A percentile compares a stretch with the other conserved stretches of the same genome.
phyloP scores from a whole-genome alignment of 176 grass and related monocot genomes.

The Dactylis glomerata region DNA sequence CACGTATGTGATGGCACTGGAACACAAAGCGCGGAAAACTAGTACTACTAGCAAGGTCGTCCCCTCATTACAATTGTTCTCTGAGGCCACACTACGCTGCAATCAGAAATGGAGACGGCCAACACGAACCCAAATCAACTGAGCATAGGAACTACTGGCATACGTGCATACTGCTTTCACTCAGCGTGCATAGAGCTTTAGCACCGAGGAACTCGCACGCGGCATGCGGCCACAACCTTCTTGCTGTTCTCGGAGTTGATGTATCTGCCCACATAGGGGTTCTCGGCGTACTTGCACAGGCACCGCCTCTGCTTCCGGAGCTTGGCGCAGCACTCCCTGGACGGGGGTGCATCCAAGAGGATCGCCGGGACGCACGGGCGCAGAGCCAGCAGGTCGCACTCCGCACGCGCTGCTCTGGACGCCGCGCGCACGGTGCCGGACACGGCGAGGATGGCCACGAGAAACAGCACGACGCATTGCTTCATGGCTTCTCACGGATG shows the following conservation, averaged over 20 bases:
- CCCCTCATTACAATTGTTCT: not conserved
- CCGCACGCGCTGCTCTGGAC: not conserved
- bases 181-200: not conserved
- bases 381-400: slow-evolving; percentile 57
- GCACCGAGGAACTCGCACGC: slow-evolving; percentile 15
- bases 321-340: slow-evolving; percentile 47
- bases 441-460: not conserved
- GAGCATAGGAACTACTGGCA: not conserved
- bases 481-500: slow-evolving; percentile 34
- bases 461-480: not conserved
- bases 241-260: slow-evolving; percentile 56
- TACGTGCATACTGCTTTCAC: not conserved
- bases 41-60: not conserved
- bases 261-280: slow-evolving; percentile 44
- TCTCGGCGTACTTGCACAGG: slow-evolving; percentile 60
- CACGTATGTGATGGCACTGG: no score
- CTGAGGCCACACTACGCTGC: not conserved
- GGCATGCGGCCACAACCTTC: slow-evolving; percentile 52
- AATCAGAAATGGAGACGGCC: not conserved
- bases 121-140: not conserved
- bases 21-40: not conserved
- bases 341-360: slow-evolving; percentile 37
- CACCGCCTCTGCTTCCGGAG: slow-evolving; percentile 60
- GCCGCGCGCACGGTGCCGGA: slow-evolving; percentile 4
- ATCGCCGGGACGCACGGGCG: slow-evolving; percentile 49